These are phyloP conservation scores for Ustilago sp. DNA, from an alignment of 1,284 basidiomycete species.

Conservation along the genomic window DNA sequence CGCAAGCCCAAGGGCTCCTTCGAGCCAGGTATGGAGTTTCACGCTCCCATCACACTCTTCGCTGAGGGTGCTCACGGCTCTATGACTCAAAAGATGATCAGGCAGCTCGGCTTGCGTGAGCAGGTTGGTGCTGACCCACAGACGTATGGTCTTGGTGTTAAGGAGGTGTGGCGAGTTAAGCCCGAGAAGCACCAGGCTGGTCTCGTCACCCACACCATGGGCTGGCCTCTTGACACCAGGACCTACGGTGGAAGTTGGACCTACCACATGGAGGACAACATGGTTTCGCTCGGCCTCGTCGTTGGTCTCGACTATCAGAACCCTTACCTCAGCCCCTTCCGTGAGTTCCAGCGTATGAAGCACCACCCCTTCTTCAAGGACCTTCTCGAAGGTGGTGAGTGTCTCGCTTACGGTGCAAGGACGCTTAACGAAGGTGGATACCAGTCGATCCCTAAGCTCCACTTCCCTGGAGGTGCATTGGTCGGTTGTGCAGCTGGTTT, in stretches of 20 bases:
- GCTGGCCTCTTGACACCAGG: constrained; percentile 86
- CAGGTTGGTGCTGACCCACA: constrained; percentile 80
- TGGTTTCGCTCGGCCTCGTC: constrained; percentile 91
- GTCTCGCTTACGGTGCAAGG: constrained; percentile 90
- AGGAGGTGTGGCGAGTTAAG: constrained; percentile 96
- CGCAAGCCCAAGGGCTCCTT: constrained; percentile 86
- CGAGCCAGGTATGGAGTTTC: constrained; percentile 97
- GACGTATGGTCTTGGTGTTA: constrained; percentile 95
- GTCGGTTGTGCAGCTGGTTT: constrained; percentile 95
- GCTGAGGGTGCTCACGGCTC: constrained; percentile 96
- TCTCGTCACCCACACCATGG: constrained; percentile 90
- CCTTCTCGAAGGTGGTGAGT: constrained; percentile 81
- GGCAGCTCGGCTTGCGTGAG: constrained; percentile 82
- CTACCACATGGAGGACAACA: constrained; percentile 94
- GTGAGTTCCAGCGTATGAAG: constrained; percentile 96
- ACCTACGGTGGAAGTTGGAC: constrained; percentile 95
- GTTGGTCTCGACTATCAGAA: constrained; percentile 95
- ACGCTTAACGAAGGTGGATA: constrained; percentile 93
- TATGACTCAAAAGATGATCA: constrained; percentile 84
- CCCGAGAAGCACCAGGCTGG: constrained; percentile 83
- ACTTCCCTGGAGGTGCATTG: constrained; percentile 95
- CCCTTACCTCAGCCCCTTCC: constrained; percentile 91
- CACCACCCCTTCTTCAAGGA: constrained; percentile 91
- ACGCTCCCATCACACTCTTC: constrained; percentile 91
- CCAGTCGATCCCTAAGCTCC: constrained; percentile 89